Conservation (phyloP, 805 yeast genomes). For the Sugiyamaella marilandica region DNA sequence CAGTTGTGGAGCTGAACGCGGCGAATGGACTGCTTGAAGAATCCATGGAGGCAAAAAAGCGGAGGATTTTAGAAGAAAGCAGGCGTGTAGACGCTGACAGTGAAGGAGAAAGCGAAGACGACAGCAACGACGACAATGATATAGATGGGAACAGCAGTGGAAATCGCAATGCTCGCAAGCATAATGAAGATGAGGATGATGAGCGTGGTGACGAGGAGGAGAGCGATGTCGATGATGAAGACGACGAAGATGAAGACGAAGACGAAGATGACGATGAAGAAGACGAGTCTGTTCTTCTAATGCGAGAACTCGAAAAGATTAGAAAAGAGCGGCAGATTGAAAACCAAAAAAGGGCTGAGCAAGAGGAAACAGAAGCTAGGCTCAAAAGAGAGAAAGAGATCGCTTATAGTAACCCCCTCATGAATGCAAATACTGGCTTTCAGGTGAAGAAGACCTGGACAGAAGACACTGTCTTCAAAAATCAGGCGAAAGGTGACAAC, state of each 20-base stretch:
- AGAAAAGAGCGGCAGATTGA: slow-evolving; percentile 31
- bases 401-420: slow-evolving; percentile 33
- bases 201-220: slow-evolving; percentile 21
- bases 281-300: slow-evolving; percentile 31
- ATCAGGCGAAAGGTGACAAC: slow-evolving; percentile 28
- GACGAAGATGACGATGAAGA: slow-evolving; percentile 30
- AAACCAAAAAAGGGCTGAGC: slow-evolving; percentile 22
- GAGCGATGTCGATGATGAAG: slow-evolving; percentile 16
- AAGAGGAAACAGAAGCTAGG: slow-evolving; percentile 15
- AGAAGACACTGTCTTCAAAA: slow-evolving; percentile 33
- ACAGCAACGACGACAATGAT: slow-evolving; percentile 9
- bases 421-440: slow-evolving; percentile 21
- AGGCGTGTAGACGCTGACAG: slow-evolving; percentile 8
- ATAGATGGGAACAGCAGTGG: background rate
- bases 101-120: slow-evolving; percentile 7
- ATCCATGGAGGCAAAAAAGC: slow-evolving; percentile 18
- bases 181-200: slow-evolving; percentile 30
- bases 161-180: slow-evolving; percentile 8
- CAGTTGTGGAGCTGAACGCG: slow-evolving; percentile 22
- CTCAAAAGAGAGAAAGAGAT: slow-evolving; percentile 25
- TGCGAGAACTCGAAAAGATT: slow-evolving; percentile 33
- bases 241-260: slow-evolving; percentile 15
- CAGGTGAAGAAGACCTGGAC: slow-evolving; percentile 30
- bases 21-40: slow-evolving; percentile 17
- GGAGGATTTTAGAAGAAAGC: slow-evolving; percentile 10